Base-by-base conservation (phyloP, 306 rosid species). In the Crotalaria pallida region DNA sequence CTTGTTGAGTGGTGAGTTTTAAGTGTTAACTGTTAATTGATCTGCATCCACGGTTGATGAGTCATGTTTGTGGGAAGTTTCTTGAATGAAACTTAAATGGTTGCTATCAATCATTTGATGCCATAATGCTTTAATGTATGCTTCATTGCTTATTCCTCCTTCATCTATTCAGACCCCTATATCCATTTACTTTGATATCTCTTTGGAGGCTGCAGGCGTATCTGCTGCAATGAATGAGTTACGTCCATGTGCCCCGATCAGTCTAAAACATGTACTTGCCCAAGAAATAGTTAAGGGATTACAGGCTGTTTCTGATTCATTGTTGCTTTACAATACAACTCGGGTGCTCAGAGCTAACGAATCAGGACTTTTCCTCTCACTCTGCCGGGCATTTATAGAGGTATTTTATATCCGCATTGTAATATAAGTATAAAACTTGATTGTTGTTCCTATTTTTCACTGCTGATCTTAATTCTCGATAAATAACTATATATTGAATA, bases 151-250 rank as follows among this genome's bases (percentile, higher is more conserved):
- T n/a, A n/a, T 61, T 50, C 29, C 58, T 67, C 24, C 49, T 49
- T 26, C 17, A 11, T 12, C 57, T 21, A 7, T 66, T 59, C 63
- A 21, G 63, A 60, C 22, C 70, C 21, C 15, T 21, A 9, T n/a
- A 38, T 66, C 36, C 72, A 24, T 72, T 72, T 62, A 38, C 72
- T 16, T 55, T 66, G 63, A 10, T 60, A 15, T 76, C 71, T 75
- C 18, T 85, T 24, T 70, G 78, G 78, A 69, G 81, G 88, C 82
- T 68, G 74, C 86, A 95, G 99, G 97, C 73, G 96, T 91, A 57
- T 89, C 99, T 63, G 97, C 96, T 22, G 97, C 96, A 19, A 80
- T 95, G 96, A 95, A 95, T 27, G 99, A 95, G 73, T 83, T 95
- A 15, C 99, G 97, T 56, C 97, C 97, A 6, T 95, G 99, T 78